phyloP scores from a whole-genome alignment of 108 stramenopile genomes.

The Conticribra guillardii region DNA sequence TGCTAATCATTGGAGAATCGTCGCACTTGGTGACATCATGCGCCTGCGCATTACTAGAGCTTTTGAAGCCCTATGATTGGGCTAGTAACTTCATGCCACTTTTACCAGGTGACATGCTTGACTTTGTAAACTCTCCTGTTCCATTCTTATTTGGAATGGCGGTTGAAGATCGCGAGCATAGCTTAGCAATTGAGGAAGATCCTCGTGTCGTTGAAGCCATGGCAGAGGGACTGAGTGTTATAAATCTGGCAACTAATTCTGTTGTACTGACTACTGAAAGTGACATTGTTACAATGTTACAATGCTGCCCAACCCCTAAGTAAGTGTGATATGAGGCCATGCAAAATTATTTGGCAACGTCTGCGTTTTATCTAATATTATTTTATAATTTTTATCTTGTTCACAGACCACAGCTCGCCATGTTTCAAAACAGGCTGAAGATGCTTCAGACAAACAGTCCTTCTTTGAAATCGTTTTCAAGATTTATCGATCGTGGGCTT shows the following conservation, averaged over 20 bases:
- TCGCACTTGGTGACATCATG: slow-evolving; percentile 29
- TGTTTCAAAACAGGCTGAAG: not conserved
- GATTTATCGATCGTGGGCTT: slow-evolving; percentile 7
- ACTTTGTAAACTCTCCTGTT: slow-evolving; percentile 44
- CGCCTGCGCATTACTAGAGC: slow-evolving; percentile 29
- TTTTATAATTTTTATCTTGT: not conserved
- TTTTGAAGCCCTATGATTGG: slow-evolving; percentile 41
- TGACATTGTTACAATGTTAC: slow-evolving; percentile 16
- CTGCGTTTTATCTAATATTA: not conserved
- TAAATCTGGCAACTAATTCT: slow-evolving; percentile 12
- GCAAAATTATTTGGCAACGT: not conserved
- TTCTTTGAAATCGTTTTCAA: not conserved
- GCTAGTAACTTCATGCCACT: slow-evolving; percentile 46
- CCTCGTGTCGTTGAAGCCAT: slow-evolving; percentile 20
- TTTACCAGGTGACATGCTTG: slow-evolving; percentile 35
- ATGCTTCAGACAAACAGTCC: not conserved
- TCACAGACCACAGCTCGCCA: not conserved
- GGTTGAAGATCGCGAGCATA: not conserved
- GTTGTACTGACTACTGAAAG: slow-evolving; percentile 11
- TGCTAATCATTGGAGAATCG: slow-evolving; percentile 35
- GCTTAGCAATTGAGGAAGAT: slow-evolving; percentile 5
- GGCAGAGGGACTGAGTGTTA: slow-evolving; percentile 22
- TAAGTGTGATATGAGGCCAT: not conserved
- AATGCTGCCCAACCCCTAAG: slow-evolving; percentile 1
- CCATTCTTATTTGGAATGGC: slow-evolving; percentile 30